Evolutionary conservation across 2,329 filamentous ascomycete species (phyloP).

Genomic region (Alternaria sp.): DNA sequence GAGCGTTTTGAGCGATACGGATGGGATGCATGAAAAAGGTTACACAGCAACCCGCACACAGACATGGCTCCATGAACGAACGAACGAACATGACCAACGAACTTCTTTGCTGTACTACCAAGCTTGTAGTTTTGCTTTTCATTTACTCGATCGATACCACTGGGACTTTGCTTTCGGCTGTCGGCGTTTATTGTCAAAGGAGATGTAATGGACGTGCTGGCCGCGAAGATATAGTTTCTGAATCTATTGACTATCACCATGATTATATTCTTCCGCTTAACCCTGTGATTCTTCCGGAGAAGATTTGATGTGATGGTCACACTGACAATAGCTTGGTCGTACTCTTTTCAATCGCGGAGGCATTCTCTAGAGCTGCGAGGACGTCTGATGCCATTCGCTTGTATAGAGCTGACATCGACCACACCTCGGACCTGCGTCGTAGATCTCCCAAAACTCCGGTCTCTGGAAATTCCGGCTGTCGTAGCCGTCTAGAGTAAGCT

Average conservation of each 20-base stretch:
- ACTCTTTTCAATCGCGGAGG: neutral
- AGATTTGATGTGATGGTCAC: neutral
- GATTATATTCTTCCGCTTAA: neutral
- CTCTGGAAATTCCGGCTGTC: neutral
- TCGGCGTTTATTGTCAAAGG: slow-evolving; percentile 5
- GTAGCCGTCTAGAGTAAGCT: neutral
- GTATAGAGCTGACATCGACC: neutral
- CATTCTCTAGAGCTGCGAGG: neutral
- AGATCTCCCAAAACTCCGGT: slow-evolving; percentile 4
- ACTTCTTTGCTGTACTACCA: slow-evolving; percentile 19
- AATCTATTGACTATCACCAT: slow-evolving; percentile 10
- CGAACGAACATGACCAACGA: slow-evolving; percentile 7
- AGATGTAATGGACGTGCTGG: slow-evolving; percentile 14
- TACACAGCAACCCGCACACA: slow-evolving; percentile 27
- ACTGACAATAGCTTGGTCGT: neutral
- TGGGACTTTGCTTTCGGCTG: slow-evolving; percentile 4
- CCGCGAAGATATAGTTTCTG: slow-evolving; percentile 11
- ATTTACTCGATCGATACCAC: slow-evolving; percentile 23
- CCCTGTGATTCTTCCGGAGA: neutral
- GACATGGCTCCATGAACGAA: slow-evolving; percentile 22
- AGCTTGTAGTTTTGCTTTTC: slow-evolving; percentile 6
- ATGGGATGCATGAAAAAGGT: slow-evolving; percentile 18
- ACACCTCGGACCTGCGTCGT: slow-evolving; percentile 11
- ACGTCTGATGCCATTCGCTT: neutral
- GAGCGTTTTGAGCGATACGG: slow-evolving; percentile 17